These are phyloP conservation scores for Spiraea crenata DNA, from an alignment of 331 rosid species.

Conservation along the genomic window DNA sequence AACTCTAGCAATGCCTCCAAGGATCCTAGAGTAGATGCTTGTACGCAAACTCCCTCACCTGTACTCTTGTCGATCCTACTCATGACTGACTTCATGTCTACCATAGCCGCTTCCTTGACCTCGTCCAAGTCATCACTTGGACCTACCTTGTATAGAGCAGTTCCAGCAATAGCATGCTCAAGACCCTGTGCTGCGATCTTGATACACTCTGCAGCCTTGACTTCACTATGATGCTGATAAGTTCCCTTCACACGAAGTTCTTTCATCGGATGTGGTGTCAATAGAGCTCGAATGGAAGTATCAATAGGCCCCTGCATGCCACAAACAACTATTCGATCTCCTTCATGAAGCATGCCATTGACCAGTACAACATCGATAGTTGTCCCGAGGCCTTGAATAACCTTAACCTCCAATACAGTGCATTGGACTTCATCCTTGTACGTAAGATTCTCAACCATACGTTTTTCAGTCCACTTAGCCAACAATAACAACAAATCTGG, in stretches of 20 bases:
- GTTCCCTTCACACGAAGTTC: too few species aligned
- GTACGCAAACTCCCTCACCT: constrained; percentile 98
- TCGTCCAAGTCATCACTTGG: constrained; percentile 83
- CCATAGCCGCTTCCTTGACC: constrained; percentile 68
- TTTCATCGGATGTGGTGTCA: constrained; percentile 13
- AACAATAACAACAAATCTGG: constrained; percentile 70
- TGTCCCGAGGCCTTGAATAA: constrained; percentile 85
- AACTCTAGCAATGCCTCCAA: constrained; percentile 96
- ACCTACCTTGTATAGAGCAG: constrained; percentile 78
- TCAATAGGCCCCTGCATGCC: constrained; percentile 66
- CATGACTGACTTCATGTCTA: constrained; percentile 81
- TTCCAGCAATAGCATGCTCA: constrained; percentile 98
- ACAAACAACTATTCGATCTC: constrained; percentile 89
- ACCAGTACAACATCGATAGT: constrained; percentile 88
- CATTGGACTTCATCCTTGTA: constrained; percentile 84
- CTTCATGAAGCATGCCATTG: constrained; percentile 87
- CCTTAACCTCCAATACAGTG: constrained; percentile 85
- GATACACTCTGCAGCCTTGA: constrained; percentile 99
- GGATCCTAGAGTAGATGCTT: constrained; percentile 96
- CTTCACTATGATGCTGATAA: constrained; percentile 35
- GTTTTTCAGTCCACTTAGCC: constrained; percentile 80
- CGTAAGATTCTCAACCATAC: constrained; percentile 76
- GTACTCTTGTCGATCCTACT: constrained; percentile 78
- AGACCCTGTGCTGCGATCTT: constrained; percentile 99
- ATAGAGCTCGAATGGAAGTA: constrained; percentile 13